Evolutionary conservation across 2,329 filamentous ascomycete genomes (phyloP).

Genomic region (Fusarium mexicanum): DNA sequence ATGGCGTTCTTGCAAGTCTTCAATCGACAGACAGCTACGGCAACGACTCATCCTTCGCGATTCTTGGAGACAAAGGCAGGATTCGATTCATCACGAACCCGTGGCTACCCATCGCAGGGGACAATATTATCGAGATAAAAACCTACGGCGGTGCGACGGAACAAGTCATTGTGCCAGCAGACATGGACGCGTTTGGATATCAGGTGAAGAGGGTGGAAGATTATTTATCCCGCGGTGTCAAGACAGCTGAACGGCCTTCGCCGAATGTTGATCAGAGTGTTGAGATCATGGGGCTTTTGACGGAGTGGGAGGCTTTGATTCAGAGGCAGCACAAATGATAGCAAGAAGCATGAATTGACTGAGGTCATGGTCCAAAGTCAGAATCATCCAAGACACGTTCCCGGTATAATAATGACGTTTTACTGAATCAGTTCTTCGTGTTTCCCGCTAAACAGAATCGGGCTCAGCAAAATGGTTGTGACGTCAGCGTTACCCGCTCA

Average conservation of each 20-base stretch:
- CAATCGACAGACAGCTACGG: constrained; percentile 17
- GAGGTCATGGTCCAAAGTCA: no score
- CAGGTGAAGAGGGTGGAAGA: constrained; percentile 10
- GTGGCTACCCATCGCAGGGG: background rate
- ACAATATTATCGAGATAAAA: constrained; percentile 15
- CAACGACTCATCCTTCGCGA: background rate
- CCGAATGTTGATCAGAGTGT: constrained; percentile 12
- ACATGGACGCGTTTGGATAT: background rate
- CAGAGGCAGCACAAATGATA: background rate
- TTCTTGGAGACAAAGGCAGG: constrained; percentile 5
- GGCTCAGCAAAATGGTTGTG: no score
- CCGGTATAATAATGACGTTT: background rate
- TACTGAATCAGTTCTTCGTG: background rate
- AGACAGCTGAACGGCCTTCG: background rate
- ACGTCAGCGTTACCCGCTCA: no score
- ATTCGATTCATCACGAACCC: constrained; percentile 6
- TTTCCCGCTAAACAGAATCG: background rate
- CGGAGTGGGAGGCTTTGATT: constrained; percentile 7
- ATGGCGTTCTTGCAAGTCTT: background rate
- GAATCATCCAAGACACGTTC: no score
- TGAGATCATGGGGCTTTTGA: constrained; percentile 9
- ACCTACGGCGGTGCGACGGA: background rate
- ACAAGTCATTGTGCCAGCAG: background rate
- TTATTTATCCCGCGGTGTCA: background rate
- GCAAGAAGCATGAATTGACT: no score